These are phyloP conservation scores for Aciculosporium take DNA, from an alignment of 2,329 filamentous ascomycete species.

Conservation along the genomic window DNA sequence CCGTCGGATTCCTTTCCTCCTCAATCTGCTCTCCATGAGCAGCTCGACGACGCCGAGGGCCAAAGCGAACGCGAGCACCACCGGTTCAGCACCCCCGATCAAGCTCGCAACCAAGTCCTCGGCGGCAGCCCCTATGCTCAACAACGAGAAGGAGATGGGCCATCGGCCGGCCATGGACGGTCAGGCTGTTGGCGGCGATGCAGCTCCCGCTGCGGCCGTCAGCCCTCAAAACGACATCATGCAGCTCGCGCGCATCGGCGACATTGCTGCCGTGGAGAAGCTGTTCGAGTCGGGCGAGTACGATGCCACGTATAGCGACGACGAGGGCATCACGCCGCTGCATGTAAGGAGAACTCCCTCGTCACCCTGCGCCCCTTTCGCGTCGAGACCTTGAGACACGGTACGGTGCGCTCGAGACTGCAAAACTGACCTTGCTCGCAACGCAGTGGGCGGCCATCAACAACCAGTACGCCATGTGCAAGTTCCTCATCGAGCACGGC, in stretches of 20 bases:
- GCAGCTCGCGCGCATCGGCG: constrained; percentile 82
- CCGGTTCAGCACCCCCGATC: constrained; percentile 22
- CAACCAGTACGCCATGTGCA: constrained; percentile 94
- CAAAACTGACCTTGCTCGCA: constrained; percentile 2
- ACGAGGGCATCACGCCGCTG: constrained; percentile 87
- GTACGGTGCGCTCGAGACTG: background rate
- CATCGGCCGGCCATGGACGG: constrained; percentile 27
- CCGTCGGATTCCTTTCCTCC: background rate
- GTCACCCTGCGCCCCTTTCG: too few relatives aligned
- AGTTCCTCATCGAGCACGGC: constrained; percentile 72
- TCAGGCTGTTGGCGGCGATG: background rate
- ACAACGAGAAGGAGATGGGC: constrained; percentile 42
- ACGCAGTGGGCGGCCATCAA: constrained; percentile 97
- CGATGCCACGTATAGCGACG: constrained; percentile 71
- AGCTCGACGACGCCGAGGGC: constrained; percentile 23
- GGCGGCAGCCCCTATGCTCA: constrained; percentile 40
- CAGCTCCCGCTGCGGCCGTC: constrained; percentile 5
- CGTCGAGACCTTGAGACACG: too few relatives aligned
- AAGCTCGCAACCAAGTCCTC: constrained; percentile 42
- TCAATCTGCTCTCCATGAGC: constrained; percentile 24
- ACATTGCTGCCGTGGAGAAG: constrained; percentile 75
- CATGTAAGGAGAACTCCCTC: constrained; percentile 51
- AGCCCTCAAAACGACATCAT: constrained; percentile 64
- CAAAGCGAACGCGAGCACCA: constrained; percentile 22
- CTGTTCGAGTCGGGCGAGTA: constrained; percentile 73